Percentiles rank a stretch among this genome's conserved stretches.
phyloP scores from a whole-genome alignment of 805 yeast genomes.

The Zygoascus bituminiphila region DNA sequence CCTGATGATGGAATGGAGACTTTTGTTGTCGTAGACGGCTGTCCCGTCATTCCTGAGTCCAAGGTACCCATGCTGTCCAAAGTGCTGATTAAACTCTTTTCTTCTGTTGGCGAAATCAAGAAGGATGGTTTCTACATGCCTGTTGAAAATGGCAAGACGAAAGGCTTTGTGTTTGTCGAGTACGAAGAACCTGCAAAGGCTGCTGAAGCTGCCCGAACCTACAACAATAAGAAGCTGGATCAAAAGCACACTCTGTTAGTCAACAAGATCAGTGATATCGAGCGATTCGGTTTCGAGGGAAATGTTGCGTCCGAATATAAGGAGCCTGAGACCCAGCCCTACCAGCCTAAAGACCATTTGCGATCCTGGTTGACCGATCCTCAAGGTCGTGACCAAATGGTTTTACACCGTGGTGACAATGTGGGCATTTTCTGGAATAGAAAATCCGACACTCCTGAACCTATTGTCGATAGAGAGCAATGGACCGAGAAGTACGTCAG shows the following conservation, averaged over 20 bases:
- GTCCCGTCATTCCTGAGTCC: constrained; percentile 88
- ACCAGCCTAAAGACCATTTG: constrained; percentile 70
- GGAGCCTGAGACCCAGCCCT: constrained; percentile 68
- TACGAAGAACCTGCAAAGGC: constrained; percentile 62
- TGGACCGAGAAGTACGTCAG: constrained; percentile 85
- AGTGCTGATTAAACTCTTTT: constrained; percentile 74
- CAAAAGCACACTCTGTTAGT: constrained; percentile 83
- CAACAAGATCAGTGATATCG: constrained; percentile 76
- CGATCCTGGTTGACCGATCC: constrained; percentile 88
- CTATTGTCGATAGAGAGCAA: constrained; percentile 64
- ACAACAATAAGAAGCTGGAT: constrained; percentile 87
- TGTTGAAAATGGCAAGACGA: constrained; percentile 58
- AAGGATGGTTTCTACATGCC: constrained; percentile 75
- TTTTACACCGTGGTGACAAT: constrained; percentile 67
- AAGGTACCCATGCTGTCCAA: constrained; percentile 77
- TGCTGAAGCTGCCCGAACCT: constrained; percentile 65
- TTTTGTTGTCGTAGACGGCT: constrained; percentile 85
- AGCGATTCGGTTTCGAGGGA: constrained; percentile 61
- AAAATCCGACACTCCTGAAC: constrained; percentile 62
- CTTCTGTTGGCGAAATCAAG: constrained; percentile 64
- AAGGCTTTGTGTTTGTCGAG: constrained; percentile 70
- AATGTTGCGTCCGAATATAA: constrained; percentile 48
- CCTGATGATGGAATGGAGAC: constrained; percentile 59
- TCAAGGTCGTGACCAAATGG: constrained; percentile 82
- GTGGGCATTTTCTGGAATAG: constrained; percentile 87